Evolutionary conservation across 2,329 filamentous ascomycete genomes (phyloP).

Genomic region (Calonectria hongkongensis): DNA sequence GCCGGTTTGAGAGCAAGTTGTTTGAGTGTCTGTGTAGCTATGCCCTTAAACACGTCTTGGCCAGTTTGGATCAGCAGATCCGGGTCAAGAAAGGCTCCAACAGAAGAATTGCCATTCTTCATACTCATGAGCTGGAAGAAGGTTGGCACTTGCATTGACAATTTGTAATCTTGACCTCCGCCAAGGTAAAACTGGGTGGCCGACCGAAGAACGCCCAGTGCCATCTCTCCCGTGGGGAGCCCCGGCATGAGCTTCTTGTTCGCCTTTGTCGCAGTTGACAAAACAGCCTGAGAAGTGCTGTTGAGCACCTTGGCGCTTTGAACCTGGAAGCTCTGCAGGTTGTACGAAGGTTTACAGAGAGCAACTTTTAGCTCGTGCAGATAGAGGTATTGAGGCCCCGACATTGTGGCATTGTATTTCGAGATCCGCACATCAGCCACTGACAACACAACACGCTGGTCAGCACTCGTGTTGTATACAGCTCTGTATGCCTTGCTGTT

Average conservation of each 20-base stretch:
- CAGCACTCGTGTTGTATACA: constrained; percentile 48
- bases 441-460: constrained; percentile 49
- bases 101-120: constrained; percentile 40
- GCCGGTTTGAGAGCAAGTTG: constrained; percentile 41
- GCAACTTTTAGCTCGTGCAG: constrained; percentile 46
- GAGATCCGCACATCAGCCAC: constrained; percentile 48
- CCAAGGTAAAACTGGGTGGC: constrained; percentile 41
- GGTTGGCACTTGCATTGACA: constrained; percentile 49
- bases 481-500: constrained; percentile 36
- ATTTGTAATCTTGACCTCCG: constrained; percentile 45
- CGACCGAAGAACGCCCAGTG: constrained; percentile 41
- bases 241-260: constrained; percentile 36
- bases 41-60: constrained; percentile 42
- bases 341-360: constrained; percentile 49
- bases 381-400: constrained; percentile 42
- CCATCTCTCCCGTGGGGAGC: constrained; percentile 41
- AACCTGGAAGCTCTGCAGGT: constrained; percentile 41
- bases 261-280: constrained; percentile 6
- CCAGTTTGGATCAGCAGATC: constrained; percentile 40
- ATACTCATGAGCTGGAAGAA: constrained; percentile 55
- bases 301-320: constrained; percentile 36
- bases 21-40: constrained; percentile 42
- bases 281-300: constrained; percentile 38
- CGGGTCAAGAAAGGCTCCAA: constrained; percentile 42
- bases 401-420: constrained; percentile 35